Percentiles rank a stretch among this genome's conserved stretches.
These are phyloP conservation scores for Camelina sativa DNA, from an alignment of 345 rosid species.

Conservation along the genomic window DNA sequence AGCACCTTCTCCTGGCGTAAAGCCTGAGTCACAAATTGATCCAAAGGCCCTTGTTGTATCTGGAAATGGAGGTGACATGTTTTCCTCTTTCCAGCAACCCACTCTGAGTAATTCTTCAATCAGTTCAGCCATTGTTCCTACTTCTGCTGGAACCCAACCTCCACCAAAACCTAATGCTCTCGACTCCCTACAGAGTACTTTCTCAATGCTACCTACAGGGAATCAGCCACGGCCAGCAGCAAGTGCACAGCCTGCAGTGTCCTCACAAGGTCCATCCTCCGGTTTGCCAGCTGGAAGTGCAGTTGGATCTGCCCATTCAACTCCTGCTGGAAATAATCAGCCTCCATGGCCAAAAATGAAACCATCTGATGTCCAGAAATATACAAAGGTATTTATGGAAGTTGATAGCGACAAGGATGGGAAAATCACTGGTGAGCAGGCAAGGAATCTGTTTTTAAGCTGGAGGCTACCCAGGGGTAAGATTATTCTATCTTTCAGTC, in stretches of 20 bases:
- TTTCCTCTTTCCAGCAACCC: constrained; percentile 58
- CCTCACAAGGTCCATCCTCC: constrained; percentile 60
- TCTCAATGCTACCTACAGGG: constrained; percentile 65
- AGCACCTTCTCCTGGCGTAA: constrained; percentile 49
- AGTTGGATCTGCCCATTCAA: constrained; percentile 56
- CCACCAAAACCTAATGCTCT: constrained; percentile 61
- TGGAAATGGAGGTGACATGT: constrained; percentile 72
- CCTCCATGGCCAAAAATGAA: constrained; percentile 91
- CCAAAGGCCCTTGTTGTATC: constrained; percentile 59
- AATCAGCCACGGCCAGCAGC: constrained; percentile 59
- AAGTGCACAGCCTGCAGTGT: constrained; percentile 55
- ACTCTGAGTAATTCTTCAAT: constrained; percentile 52
- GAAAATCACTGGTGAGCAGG: constrained; percentile 92
- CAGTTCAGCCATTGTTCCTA: constrained; percentile 56
- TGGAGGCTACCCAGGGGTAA: constrained; percentile 99
- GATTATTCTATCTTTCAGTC: constrained; percentile 9
- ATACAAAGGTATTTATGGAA: constrained; percentile 86
- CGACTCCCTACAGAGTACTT: constrained; percentile 73
- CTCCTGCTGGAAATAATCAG: constrained; percentile 58
- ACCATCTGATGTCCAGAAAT: constrained; percentile 85
- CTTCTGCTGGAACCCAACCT: constrained; percentile 57
- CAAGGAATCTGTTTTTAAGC: constrained; percentile 88
- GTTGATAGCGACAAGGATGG: constrained; percentile 97
- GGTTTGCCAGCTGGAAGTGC: constrained; percentile 58
- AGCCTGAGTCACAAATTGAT: constrained; percentile 53